These are phyloP conservation scores for Casaregolazyma lundiana DNA, from an alignment of 1,139 yeast species.

Conservation along the genomic window DNA sequence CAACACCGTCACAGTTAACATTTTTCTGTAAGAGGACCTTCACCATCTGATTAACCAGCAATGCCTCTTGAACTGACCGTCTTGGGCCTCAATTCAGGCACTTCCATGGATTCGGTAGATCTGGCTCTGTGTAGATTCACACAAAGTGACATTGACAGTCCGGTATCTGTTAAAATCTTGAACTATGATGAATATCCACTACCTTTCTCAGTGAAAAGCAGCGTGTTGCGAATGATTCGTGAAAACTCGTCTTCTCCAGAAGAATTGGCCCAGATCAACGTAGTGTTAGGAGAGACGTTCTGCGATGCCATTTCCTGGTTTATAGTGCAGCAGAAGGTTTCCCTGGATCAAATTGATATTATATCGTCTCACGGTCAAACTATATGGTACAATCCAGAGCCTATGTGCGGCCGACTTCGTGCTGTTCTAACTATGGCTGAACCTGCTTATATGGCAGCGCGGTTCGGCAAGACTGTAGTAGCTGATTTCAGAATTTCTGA, in stretches of 20 bases:
- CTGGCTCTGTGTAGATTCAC: conserved; percentile 17
- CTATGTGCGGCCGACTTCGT: conserved; percentile 16
- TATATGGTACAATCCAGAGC: conserved; percentile 22
- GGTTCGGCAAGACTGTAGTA: conserved; percentile 18
- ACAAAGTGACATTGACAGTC: conserved; percentile 13
- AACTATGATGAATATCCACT: conserved; percentile 17
- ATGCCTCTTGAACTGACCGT: conserved; percentile 13
- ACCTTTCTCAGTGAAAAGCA: conserved; percentile 15
- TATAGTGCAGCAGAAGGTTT: conserved; percentile 14
- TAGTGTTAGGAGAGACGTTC: conserved; percentile 18
- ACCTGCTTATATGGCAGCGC: conserved; percentile 18
- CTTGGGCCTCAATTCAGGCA: conserved; percentile 21
- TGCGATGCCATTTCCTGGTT: conserved; percentile 18
- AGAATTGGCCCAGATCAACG: conserved; percentile 20
- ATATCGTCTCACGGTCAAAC: conserved; percentile 24
- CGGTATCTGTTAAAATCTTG: conserved; percentile 13
- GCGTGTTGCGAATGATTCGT: conserved; percentile 17
- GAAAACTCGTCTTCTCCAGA: conserved; percentile 20
- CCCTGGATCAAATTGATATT: conserved; percentile 15
- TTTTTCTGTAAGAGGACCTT: too few species aligned
- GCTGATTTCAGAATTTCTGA: conserved; percentile 22
- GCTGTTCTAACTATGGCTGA: conserved; percentile 22
- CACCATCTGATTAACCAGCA: too few species aligned
- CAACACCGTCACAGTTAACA: too few species aligned
- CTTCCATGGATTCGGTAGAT: conserved; percentile 20